Conservation (phyloP, 164 flowering plant species). For the Liriodendron chinense region DNA sequence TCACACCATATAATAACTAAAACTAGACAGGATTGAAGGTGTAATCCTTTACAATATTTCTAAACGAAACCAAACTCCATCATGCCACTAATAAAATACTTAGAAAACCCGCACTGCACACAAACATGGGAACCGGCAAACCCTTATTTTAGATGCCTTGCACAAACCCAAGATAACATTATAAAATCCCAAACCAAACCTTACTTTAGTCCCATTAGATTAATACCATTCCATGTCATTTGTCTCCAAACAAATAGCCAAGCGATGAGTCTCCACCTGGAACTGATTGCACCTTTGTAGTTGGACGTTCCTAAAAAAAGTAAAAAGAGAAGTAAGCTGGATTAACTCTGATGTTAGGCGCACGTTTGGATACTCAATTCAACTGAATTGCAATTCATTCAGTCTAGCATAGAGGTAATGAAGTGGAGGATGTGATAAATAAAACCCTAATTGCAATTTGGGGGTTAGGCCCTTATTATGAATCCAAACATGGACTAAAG, state of each 20-base stretch:
- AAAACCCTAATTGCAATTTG: background rate
- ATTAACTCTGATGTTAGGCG: background rate
- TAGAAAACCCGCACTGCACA: background rate
- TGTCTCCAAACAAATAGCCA: constrained; percentile 44
- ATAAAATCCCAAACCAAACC: constrained; percentile 1
- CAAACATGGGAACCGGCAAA: background rate
- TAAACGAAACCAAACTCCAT: background rate
- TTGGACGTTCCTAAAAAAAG: constrained; percentile 35
- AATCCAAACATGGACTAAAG: background rate
- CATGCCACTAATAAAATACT: background rate
- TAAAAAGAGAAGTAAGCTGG: background rate
- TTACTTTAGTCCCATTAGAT: background rate
- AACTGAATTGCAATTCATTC: background rate
- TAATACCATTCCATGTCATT: constrained; percentile 14
- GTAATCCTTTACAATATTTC: background rate
- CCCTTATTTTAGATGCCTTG: background rate
- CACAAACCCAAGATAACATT: background rate
- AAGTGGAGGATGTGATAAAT: background rate
- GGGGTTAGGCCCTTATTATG: background rate
- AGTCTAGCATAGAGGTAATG: background rate
- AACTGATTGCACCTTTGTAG: constrained; percentile 37
- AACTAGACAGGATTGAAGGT: background rate
- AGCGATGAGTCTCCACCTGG: constrained; percentile 47
- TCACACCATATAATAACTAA: background rate
- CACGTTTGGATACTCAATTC: no score